Base-by-base conservation (phyloP, 495 filamentous ascomycete species). In the Xylaria curta region DNA sequence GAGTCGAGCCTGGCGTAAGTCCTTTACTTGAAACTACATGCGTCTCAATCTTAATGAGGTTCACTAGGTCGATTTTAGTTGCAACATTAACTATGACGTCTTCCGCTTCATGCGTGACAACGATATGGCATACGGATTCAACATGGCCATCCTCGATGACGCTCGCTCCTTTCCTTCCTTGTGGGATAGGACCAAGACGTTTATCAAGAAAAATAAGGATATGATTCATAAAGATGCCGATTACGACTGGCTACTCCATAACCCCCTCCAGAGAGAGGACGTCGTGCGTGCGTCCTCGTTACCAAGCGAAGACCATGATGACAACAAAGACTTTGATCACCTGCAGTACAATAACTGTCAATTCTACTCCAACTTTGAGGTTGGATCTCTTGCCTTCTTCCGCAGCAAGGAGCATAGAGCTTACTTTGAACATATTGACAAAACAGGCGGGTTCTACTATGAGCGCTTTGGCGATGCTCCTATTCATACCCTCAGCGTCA, bases 41-140 rank as follows among this genome's bases (percentile, higher is more conserved):
- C 9, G 56, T 9, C 31, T 40, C 3, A 9, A 42, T 54, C 33
- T 69, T 76, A 59, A 79, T 66, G 17, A 2, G 31, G 12, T 33
- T 51, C 49, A 21, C 19, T 58, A 80, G 77, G 77, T 82, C 42
- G 86, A 93, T 63, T 87, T 93, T 40, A 92, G 87, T 78, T 93
- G 91, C 75, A 87, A 94, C 69, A 85, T 94, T 66, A 79, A 85
- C 68, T 90, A 89, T 61, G 92, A 94, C 71, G 89, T 92, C 0
- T 94, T 94, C 81, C 86, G 86, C 42, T 92, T 88, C 78, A 92
- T 94, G 90, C 87, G 86, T 59, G 90, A 94, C 68, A 89, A 93
- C 73, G 83, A 90, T 61, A 90, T 92, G 78, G 90, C 89, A 70
- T 94, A 93, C 80, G 91, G 85, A 12, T 87, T 87, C 72, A 87